phyloP scores from a whole-genome alignment of 106 monocot genomes.

The Narthecium ossifragum region DNA sequence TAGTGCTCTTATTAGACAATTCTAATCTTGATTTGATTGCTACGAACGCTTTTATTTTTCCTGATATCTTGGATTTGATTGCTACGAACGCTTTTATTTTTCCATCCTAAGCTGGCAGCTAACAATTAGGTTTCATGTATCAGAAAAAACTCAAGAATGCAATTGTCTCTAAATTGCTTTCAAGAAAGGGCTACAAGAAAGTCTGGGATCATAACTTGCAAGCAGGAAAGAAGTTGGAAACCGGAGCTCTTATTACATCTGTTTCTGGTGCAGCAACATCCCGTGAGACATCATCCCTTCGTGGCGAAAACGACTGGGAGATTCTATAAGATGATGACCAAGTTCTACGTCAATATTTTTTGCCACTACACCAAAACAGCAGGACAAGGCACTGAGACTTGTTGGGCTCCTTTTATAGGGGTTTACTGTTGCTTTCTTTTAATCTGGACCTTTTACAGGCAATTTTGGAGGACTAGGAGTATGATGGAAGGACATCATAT shows the following conservation, averaged over 20 bases:
- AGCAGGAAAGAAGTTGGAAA: not conserved
- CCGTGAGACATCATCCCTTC: not conserved
- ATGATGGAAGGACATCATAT: not conserved
- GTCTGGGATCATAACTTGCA: not conserved
- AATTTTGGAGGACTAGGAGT: not conserved
- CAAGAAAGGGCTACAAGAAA: not conserved
- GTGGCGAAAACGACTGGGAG: conserved; percentile 28
- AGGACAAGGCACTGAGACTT: not conserved
- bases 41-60: not conserved
- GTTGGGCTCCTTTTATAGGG: not conserved
- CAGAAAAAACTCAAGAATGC: conserved; percentile 8
- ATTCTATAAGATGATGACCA: conserved; percentile 5
- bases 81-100: not conserved
- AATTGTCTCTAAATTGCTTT: not conserved
- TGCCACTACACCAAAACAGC: not conserved
- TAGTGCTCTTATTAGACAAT: not conserved
- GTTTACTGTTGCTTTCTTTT: too few species aligned
- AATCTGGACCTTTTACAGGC: too few species aligned
- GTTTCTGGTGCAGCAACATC: not conserved
- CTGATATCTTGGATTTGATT: not conserved
- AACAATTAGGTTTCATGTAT: not conserved
- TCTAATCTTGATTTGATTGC: not conserved
- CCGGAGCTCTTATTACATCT: not conserved
- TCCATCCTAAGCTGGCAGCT: not conserved
- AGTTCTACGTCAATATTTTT: not conserved